Percentiles rank a stretch among this genome's conserved stretches.
phyloP scores from a whole-genome alignment of 2,329 filamentous ascomycete genomes.

The Beauveria rudraprayagi region DNA sequence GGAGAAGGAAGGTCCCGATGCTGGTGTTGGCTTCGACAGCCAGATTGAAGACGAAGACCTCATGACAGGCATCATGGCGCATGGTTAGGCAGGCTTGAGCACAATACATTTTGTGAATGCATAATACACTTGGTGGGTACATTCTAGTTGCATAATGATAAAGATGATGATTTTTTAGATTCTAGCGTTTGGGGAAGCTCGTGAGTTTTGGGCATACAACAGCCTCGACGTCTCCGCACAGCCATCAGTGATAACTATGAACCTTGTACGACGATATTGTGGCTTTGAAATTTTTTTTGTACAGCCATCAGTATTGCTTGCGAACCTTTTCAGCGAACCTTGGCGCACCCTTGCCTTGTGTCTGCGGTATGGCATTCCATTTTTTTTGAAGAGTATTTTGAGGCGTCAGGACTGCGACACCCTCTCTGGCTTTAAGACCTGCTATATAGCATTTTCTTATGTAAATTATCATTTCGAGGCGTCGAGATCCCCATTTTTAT shows the following conservation, averaged over 20 bases:
- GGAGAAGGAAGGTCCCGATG: constrained; percentile 34
- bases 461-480: too few species aligned
- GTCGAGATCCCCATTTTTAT: too few species aligned
- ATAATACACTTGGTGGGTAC: neutral
- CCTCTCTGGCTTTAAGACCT: too few species aligned
- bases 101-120: neutral
- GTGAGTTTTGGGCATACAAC: neutral
- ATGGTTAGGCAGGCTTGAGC: constrained; percentile 5
- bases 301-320: neutral
- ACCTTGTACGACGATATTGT: too few species aligned
- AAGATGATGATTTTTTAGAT: neutral
- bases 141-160: constrained; percentile 1
- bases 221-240: too few species aligned
- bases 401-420: neutral
- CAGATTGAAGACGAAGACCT: constrained; percentile 53
- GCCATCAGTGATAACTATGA: too few species aligned
- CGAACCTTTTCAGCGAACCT: neutral
- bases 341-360: neutral
- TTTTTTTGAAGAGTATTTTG: too few species aligned
- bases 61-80: constrained; percentile 39
- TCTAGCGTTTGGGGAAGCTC: neutral
- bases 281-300: neutral
- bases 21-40: constrained; percentile 34
- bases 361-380: neutral
- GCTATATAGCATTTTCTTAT: too few species aligned